Base-by-base conservation (phyloP, 2,329 filamentous ascomycete genomes). In the Hypoxylon sp. region DNA sequence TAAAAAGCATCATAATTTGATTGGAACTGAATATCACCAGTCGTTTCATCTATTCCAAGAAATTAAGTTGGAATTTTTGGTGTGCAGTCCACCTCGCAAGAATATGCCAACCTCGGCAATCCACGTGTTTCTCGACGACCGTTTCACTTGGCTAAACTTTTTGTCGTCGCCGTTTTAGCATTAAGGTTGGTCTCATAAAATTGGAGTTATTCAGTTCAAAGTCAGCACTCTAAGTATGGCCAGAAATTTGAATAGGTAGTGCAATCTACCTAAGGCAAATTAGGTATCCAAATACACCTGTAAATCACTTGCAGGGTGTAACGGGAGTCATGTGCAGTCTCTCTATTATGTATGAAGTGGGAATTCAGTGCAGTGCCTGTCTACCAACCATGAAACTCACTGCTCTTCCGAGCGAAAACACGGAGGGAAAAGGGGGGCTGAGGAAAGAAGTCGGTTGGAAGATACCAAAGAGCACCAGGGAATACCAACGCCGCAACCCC, bases 401-500 rank as follows among this genome's bases (percentile, higher is more conserved):
- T 68, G 47, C 46, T 57, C 37, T 17, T 51, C 44, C 13, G 53
- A 54, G 48, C n/a, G 42, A 13, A 47, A 44, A 57, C 37, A 48
- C 39, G 44, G 29, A 9, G 29, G 29, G 29, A 24, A 50, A 35
- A 61, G 56, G 51, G 14, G 17, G 39, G 5, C 14, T 39, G 33
- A 55, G 42, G 35, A 47, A 63, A 61, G 47, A 57, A 44, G 47
- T 51, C 50, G 19, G 22, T 24, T 52, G 33, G 35, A 33, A 52
- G 19, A 47, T 46, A 71, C 48, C 52, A 59, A 59, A 39, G 52
- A 48, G 54, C 47, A 63, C 57, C 62, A 46, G 65, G 57, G 53
- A 70, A 67, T 67, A 59, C 65, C 59, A 70, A 70, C 70, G 65
- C 70, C 70, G 24, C 52, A 60, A 61, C 59, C 58, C 59, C 57